Percentiles rank a stretch among this genome's conserved stretches.
phyloP scores from a whole-genome alignment of 2,329 filamentous ascomycete genomes.

The Fusarium lyarnte region DNA sequence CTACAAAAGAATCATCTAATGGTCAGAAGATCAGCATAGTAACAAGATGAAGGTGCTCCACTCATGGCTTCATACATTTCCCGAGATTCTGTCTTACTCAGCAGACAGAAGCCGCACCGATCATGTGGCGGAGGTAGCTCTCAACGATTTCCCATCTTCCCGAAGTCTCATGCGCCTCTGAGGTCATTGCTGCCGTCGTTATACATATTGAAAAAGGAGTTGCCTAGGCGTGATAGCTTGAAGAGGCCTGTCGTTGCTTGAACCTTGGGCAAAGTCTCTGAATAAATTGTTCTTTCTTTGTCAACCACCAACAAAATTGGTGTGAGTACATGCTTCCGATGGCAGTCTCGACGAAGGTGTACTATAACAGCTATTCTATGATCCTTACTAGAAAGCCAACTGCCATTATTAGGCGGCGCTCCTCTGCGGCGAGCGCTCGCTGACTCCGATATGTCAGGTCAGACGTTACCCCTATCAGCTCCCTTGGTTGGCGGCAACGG shows the following conservation, averaged over 20 bases:
- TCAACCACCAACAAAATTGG: not conserved
- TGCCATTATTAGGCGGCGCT: slow-evolving; percentile 2
- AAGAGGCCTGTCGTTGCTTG: not conserved
- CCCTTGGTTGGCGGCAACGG: slow-evolving; percentile 23
- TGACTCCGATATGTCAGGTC: slow-evolving; percentile 10
- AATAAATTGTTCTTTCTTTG: not conserved
- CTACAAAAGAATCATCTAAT: not conserved
- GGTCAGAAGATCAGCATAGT: slow-evolving; percentile 1
- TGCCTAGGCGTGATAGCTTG: not conserved
- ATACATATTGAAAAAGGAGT: not conserved
- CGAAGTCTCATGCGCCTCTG: not conserved
- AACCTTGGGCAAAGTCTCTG: not conserved
- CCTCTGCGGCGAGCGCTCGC: slow-evolving; percentile 23
- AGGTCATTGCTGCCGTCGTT: not conserved
- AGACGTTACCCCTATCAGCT: slow-evolving; percentile 19
- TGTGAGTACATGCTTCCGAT: not conserved
- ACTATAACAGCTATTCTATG: not conserved
- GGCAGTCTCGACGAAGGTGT: not conserved
- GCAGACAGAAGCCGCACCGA: slow-evolving; percentile 4
- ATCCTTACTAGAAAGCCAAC: not conserved
- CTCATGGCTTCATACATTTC: slow-evolving; percentile 10
- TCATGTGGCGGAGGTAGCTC: not conserved
- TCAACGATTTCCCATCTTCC: not conserved
- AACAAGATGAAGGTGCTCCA: slow-evolving; percentile 13
- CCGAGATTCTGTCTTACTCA: slow-evolving; percentile 22